Conservation (phyloP, 2,329 filamentous ascomycete species). For the Pezicula radicicola region DNA sequence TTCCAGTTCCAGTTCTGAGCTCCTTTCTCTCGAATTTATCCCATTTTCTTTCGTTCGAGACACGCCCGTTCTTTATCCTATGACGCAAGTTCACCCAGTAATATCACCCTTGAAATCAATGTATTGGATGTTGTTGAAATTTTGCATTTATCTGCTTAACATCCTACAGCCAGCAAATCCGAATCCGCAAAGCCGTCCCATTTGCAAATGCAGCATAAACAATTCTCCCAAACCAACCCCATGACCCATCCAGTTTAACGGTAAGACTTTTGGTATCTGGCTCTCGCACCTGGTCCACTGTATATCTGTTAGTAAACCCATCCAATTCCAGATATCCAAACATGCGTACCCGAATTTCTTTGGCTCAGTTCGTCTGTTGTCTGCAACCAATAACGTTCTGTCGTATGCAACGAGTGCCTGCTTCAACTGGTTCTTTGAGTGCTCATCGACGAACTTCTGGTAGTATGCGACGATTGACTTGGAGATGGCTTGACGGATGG, state of each 20-base stretch:
- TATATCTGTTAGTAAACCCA: conserved; percentile 38
- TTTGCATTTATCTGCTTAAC: conserved; percentile 30
- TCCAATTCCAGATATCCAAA: conserved; percentile 6
- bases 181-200: conserved; percentile 24
- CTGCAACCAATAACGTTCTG: conserved; percentile 95
- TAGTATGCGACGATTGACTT: conserved; percentile 98
- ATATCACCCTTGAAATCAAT: neutral
- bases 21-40: neutral
- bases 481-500: conserved; percentile 97
- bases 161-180: conserved; percentile 30
- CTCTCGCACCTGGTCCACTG: conserved; percentile 87
- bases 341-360: conserved; percentile 72
- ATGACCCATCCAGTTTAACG: conserved; percentile 61
- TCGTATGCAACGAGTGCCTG: conserved; percentile 94
- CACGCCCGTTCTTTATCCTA: neutral
- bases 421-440: conserved; percentile 99
- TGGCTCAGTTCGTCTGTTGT: conserved; percentile 98
- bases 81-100: neutral
- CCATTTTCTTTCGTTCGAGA: neutral
- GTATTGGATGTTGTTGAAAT: conserved; percentile 21
- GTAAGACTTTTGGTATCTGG: conserved; percentile 99
- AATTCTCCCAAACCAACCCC: conserved; percentile 25
- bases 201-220: conserved; percentile 31
- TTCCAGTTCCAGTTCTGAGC: neutral
- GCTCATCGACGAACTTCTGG: conserved; percentile 99